Base-by-base conservation (phyloP, 225 moss, liverwort and hornwort genomes). In the Pleurozium schreberi region DNA sequence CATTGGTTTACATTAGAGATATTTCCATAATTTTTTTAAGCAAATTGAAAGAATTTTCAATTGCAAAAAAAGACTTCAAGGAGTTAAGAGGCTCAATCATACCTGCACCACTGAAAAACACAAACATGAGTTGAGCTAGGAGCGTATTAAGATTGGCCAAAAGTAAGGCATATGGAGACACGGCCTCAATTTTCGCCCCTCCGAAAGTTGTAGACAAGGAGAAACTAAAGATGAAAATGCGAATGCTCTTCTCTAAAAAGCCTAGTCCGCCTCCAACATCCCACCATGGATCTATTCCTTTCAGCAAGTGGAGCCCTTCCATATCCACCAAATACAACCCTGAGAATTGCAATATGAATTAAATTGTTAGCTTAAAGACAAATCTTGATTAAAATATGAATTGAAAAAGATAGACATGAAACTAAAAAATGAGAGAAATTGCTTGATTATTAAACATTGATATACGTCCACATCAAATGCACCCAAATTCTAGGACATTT, bases 91-190 rank as follows among this genome's bases (percentile, higher is more conserved):
- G 50, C 20, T 78, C 92, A 61, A 61, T 5, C 12, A 85, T 89
- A 96, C 95, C 94, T 67, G 96, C 96, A 53, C 95, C 94, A 80
- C 94, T 94, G 85, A 94, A 88, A 74, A 96, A 95, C 43, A 94
- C 94, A 63, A 94, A 94, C 84, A 95, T 94, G 81, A 96, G 92
- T 45, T 96, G 95, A 27, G 94, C 94, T 22, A 95, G 83, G 81
- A 96, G 91, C 5, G 95, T 95, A 50, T 96, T 95, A 47, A 95
- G 87, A 83, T 95, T 95, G 86, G 95, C 95, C 47, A 96, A 38
- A 84, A 93, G 87, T 18, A 94, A 85, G 80, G 94, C 86, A 82
- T 94, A 96, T 12, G 94, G 89, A 1, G 95, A 96, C 80, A 92
- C 88, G 25, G 95, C 93, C 38, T 95, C 96, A 3, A 95, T 91